phyloP scores from a whole-genome alignment of 1,284 basidiomycete genomes.

The Puccinia novopanici region DNA sequence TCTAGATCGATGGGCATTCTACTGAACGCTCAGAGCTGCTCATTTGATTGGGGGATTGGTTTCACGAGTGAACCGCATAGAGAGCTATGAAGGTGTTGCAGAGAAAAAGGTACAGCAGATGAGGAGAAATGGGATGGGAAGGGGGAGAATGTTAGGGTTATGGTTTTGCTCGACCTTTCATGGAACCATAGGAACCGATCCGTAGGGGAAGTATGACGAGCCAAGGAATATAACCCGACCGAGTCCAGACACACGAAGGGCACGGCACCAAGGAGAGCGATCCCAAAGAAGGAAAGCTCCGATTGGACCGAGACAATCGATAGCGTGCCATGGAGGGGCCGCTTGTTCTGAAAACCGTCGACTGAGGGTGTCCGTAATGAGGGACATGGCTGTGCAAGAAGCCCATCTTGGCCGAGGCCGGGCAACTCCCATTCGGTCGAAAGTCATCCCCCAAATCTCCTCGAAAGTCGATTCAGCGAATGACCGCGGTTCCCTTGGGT shows the following conservation, averaged over 20 bases:
- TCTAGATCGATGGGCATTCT: too few relatives aligned
- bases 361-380: conserved; percentile 52
- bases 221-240: conserved; percentile 51
- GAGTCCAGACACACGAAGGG: not conserved
- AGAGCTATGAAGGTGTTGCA: not conserved
- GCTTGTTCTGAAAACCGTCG: conserved; percentile 45
- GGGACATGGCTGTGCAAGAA: conserved; percentile 41
- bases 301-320: not conserved
- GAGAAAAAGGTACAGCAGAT: not conserved
- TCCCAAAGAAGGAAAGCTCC: not conserved
- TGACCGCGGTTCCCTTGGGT: conserved; percentile 36
- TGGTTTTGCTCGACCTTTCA: conserved; percentile 51
- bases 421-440: conserved; percentile 51
- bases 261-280: too few relatives aligned
- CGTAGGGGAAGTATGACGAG: conserved; percentile 37
- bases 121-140: not conserved
- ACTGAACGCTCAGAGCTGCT: too few relatives aligned
- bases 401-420: conserved; percentile 38
- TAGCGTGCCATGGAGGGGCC: conserved; percentile 1
- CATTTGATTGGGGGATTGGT: too few relatives aligned
- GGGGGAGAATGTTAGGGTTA: conserved; percentile 44
- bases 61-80: too few relatives aligned
- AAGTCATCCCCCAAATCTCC: conserved; percentile 1
- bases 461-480: not conserved
- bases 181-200: conserved; percentile 50